A percentile compares a stretch with the other conserved stretches of the same genome.
Evolutionary conservation across 2,329 filamentous ascomycete species (phyloP).

Genomic region (Rhinocladiella mackenziei): DNA sequence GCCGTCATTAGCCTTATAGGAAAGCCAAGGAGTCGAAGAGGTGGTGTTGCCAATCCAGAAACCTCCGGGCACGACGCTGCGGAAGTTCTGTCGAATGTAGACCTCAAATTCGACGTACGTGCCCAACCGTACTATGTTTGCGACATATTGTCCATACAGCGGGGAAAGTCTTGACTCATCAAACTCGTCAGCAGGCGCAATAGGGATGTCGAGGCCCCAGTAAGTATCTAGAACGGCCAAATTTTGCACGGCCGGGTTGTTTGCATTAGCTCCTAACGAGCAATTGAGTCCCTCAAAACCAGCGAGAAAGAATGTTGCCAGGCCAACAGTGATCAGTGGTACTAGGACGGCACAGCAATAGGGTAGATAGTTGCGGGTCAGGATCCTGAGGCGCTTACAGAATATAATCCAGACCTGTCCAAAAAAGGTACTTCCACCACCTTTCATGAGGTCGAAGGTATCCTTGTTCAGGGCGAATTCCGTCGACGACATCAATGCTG

Average conservation of each 20-base stretch:
- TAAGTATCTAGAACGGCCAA: conserved; percentile 32
- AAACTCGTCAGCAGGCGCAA: no score
- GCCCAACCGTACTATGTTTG: no score
- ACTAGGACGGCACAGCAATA: conserved; percentile 71
- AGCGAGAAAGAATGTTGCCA: conserved; percentile 72
- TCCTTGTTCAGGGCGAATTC: no score
- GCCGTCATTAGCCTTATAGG: conserved; percentile 64
- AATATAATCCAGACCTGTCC: conserved; percentile 72
- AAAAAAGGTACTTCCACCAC: conserved; percentile 63
- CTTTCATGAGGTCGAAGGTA: no score
- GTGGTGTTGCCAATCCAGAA: conserved; percentile 67
- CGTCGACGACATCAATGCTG: no score
- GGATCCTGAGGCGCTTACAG: conserved; percentile 69
- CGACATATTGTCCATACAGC: conserved; percentile 59
- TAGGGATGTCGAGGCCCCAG: no score
- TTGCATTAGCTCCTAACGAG: conserved; percentile 45
- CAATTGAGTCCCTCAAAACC: conserved; percentile 53
- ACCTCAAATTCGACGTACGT: conserved; percentile 70
- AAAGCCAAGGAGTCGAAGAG: conserved; percentile 61
- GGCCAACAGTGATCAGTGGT: conserved; percentile 71
- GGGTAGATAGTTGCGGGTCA: conserved; percentile 73
- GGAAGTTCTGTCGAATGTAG: conserved; percentile 60
- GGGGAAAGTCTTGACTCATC: conserved; percentile 29
- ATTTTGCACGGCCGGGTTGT: conserved; percentile 30
- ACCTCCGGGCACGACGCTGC: conserved; percentile 70